Evolutionary conservation across 2,329 filamentous ascomycete species (phyloP), one percentile per base, ranked within the genome.

Genomic region (Botrytis fabae): DNA sequence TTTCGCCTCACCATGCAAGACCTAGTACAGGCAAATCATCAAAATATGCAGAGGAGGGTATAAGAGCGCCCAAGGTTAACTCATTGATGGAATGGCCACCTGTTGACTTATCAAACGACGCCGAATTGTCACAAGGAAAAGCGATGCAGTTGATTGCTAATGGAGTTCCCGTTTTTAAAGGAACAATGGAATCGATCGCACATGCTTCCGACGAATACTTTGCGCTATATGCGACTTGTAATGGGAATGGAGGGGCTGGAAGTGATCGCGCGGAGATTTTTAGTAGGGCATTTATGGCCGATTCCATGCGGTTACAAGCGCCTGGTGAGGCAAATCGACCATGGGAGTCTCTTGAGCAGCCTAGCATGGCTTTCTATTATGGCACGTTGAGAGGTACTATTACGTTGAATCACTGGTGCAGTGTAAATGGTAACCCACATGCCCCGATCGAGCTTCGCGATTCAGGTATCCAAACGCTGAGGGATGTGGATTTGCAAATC

Each of bases 291-390:
- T 77, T 78, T 60, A 68, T 65, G 28, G 77, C 75, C 22, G 57
- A 72, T 64, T 76, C 77, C 28, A 75, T 81, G 69, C 62, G 74
- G 51, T 69, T 80, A 28, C 75, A 77, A 65, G 78, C 75, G 6
- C 38, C 73, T 14, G 77, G 74, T 8, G 64, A 60, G 9, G 76
- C 78, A 38, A 66, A 59, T 44, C 40, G 77, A 69, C 91, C 90
- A 2, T 93, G 90, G 92, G 88, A 91, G 75, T 91, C 91, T 1
- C 84, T 94, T 40, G 92, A 94, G 79, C 91, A 93, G 78, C 92
- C 92, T 7, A 93, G 90, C 79, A 89, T 90, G 81, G 86, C 89
- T 0, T 92, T 92, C 79, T 88, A 86, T 76, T 91, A 89, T 80
- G 92, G 92, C 20, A 83, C 84, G 68, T 85, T 88, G 35, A 89